These are phyloP conservation scores for Trichoderma asperelloides DNA, from an alignment of 495 filamentous ascomycete species.

Conservation along the genomic window DNA sequence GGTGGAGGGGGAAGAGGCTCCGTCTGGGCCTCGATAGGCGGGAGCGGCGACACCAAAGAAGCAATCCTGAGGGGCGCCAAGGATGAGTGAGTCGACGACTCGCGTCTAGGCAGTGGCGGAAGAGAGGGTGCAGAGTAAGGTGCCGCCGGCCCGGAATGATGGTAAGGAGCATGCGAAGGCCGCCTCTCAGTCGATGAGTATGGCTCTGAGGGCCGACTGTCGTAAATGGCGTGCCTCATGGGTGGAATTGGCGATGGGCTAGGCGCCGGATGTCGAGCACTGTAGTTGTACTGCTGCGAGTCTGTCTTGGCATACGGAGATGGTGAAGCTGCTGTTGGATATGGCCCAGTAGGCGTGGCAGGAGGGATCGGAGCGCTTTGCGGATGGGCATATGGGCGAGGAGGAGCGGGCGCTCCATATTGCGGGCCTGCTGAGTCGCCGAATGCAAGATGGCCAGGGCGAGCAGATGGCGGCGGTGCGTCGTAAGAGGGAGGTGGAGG, in stretches of 20 bases:
- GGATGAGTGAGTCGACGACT: constrained; percentile 6
- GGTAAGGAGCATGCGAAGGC: neutral
- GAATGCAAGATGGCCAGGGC: neutral
- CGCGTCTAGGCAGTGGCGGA: neutral
- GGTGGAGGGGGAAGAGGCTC: constrained; percentile 9
- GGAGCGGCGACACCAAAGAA: constrained; percentile 7
- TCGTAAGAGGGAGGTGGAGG: constrained; percentile 21
- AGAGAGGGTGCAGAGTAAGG: neutral
- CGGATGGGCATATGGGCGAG: constrained; percentile 34
- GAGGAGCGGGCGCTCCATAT: constrained; percentile 18
- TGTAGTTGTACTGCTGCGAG: constrained; percentile 4
- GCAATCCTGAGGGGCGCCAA: constrained; percentile 12
- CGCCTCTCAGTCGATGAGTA: constrained; percentile 5
- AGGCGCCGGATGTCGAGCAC: neutral
- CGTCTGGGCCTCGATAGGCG: neutral
- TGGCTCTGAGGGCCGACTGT: constrained; percentile 7
- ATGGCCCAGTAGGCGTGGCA: constrained; percentile 32
- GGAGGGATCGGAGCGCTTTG: constrained; percentile 41
- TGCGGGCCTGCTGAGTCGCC: constrained; percentile 14
- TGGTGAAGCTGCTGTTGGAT: constrained; percentile 20
- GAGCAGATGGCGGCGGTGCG: constrained; percentile 25
- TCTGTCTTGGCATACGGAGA: constrained; percentile 15
- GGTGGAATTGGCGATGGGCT: neutral
- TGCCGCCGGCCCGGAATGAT: neutral
- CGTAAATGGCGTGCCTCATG: constrained; percentile 3